Conservation (phyloP, 257 asterid species). For the Forsythia viridissima region DNA sequence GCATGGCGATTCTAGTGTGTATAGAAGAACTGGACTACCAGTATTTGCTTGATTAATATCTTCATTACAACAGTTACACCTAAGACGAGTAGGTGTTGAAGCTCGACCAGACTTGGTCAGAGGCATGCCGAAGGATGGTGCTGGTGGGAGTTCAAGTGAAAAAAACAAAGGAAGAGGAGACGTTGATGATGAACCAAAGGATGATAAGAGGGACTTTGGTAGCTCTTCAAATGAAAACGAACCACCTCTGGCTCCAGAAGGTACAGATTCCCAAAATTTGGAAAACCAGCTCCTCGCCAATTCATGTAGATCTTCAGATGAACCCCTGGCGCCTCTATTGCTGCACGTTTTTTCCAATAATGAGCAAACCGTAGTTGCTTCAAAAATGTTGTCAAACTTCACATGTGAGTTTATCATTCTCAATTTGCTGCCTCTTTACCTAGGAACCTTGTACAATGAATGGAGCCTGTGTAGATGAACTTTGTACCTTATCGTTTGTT, state of each 20-base stretch:
- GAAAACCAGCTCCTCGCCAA: background rate
- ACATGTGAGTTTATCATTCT: constrained; percentile 23
- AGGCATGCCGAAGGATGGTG: constrained; percentile 45
- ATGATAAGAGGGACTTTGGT: constrained; percentile 38
- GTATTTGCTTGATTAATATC: background rate
- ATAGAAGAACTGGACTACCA: background rate
- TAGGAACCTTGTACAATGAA: constrained; percentile 43
- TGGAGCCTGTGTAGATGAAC: constrained; percentile 19
- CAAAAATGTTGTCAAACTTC: constrained; percentile 23
- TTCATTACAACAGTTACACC: constrained; percentile 60
- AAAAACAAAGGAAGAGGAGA: constrained; percentile 45
- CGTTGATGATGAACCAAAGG: constrained; percentile 46
- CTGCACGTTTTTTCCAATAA: constrained; percentile 22
- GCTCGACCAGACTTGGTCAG: constrained; percentile 59
- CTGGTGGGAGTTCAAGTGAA: constrained; percentile 68
- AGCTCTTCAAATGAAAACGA: constrained; percentile 38
- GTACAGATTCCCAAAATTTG: constrained; percentile 41
- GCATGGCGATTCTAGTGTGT: too few relatives aligned
- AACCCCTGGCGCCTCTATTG: constrained; percentile 8
- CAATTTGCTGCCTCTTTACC: constrained; percentile 25
- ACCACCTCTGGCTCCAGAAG: constrained; percentile 58
- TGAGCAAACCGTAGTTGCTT: constrained; percentile 23
- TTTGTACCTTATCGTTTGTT: constrained; percentile 45
- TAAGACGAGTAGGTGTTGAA: constrained; percentile 86
- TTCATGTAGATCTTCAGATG: too few relatives aligned